These are phyloP conservation scores for Leucoagaricus sp. DNA, from an alignment of 1,284 basidiomycete species.

Conservation along the genomic window DNA sequence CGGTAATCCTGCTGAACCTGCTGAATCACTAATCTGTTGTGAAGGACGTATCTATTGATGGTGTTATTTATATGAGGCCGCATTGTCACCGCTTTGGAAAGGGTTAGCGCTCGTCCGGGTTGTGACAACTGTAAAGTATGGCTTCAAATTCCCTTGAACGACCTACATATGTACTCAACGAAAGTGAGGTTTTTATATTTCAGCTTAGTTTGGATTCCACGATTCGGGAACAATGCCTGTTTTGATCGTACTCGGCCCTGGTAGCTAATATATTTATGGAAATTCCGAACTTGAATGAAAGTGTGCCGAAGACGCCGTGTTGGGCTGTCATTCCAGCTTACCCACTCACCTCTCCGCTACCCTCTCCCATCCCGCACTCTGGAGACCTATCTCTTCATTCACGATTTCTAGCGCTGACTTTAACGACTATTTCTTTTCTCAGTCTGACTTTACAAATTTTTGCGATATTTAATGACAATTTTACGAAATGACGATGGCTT, in stretches of 20 bases:
- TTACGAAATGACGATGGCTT: conserved; percentile 1
- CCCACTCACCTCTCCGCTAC: background rate
- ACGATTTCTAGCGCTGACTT: background rate
- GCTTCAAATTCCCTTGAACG: too few species aligned
- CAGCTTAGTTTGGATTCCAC: too few species aligned
- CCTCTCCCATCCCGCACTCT: background rate
- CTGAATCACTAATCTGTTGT: too few species aligned
- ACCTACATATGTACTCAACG: too few species aligned
- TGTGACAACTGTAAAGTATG: too few species aligned
- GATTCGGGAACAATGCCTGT: background rate
- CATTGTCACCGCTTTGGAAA: too few species aligned
- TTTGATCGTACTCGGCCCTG: background rate
- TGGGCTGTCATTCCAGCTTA: conserved; percentile 4
- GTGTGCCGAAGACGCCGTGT: background rate
- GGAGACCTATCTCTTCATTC: background rate
- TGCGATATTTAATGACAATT: conserved; percentile 10
- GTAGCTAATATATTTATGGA: background rate
- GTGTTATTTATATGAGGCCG: background rate
- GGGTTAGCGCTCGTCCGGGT: too few species aligned
- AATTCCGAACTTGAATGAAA: background rate
- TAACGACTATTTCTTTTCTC: too few species aligned
- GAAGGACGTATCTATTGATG: too few species aligned
- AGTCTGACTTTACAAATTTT: background rate
- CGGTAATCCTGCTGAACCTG: too few species aligned
- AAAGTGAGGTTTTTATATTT: too few species aligned